phyloP scores from a whole-genome alignment of 2,329 filamentous ascomycete genomes.

The Arthrinium puccinioides region DNA sequence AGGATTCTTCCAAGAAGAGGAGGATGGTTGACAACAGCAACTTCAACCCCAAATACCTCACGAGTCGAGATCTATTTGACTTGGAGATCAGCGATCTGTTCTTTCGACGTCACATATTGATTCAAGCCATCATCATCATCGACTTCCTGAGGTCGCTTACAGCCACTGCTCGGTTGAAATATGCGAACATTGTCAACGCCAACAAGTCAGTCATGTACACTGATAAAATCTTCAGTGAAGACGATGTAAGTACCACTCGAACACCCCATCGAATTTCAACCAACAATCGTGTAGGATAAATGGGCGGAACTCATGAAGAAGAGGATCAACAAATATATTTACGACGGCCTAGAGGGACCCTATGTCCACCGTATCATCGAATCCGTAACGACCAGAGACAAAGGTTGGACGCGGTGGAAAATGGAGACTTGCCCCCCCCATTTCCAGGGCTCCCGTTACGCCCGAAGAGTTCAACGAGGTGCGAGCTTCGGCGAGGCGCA shows the following conservation, averaged over 20 bases:
- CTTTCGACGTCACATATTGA: constrained; percentile 87
- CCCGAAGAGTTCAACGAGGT: constrained; percentile 63
- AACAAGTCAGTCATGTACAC: constrained; percentile 86
- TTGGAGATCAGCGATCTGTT: constrained; percentile 94
- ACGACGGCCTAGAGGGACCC: constrained; percentile 72
- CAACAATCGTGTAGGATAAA: constrained; percentile 49
- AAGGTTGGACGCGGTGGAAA: constrained; percentile 99
- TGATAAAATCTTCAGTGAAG: constrained; percentile 67
- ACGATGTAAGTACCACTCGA: constrained; percentile 58
- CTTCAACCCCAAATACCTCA: constrained; percentile 97
- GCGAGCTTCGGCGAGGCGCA: constrained; percentile 55
- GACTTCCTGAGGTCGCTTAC: constrained; percentile 94
- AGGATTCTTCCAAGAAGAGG: constrained; percentile 57
- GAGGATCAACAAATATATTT: constrained; percentile 75
- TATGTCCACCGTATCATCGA: constrained; percentile 97
- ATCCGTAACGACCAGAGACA: constrained; percentile 89
- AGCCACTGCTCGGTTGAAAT: constrained; percentile 71
- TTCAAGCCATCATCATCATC: constrained; percentile 89
- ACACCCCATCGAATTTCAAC: constrained; percentile 1
- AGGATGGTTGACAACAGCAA: constrained; percentile 57
- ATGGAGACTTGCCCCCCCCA: constrained; percentile 84
- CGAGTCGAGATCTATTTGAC: constrained; percentile 93
- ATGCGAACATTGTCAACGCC: constrained; percentile 54
- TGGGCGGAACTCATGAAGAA: constrained; percentile 78
- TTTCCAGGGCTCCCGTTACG: constrained; percentile 67